Percentiles rank a stretch among this genome's conserved stretches.
These are phyloP conservation scores for Auricularia heimuer DNA, from an alignment of 768 basidiomycete species.

Conservation along the genomic window DNA sequence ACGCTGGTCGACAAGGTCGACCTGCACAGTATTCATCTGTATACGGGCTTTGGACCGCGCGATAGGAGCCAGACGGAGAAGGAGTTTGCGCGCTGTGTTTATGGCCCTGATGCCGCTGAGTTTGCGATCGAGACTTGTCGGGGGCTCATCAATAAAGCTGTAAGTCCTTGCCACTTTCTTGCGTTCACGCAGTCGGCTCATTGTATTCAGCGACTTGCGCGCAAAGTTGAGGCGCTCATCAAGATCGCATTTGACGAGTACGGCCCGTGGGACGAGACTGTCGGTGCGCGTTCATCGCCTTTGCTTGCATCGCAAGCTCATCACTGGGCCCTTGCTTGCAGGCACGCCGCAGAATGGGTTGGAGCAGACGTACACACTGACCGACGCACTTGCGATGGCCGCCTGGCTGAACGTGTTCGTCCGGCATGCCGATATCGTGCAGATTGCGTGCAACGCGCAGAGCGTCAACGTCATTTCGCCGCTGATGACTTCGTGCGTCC, in stretches of 20 bases:
- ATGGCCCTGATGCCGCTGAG: not conserved
- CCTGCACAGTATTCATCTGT: not conserved
- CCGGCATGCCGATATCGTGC: constrained; percentile 47
- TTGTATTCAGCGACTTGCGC: not conserved
- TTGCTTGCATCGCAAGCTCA: not conserved
- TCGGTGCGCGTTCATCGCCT: not conserved
- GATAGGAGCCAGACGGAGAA: not conserved
- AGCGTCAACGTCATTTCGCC: constrained; percentile 42
- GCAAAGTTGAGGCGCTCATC: not conserved
- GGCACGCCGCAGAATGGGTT: not conserved
- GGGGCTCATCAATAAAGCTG: not conserved
- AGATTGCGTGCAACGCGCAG: constrained; percentile 55
- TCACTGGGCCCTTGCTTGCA: not conserved
- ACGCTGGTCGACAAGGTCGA: constrained; percentile 9
- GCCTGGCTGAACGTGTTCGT: constrained; percentile 55
- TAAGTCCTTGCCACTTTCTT: not conserved
- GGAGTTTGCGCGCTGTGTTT: not conserved
- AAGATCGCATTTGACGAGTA: constrained; percentile 1
- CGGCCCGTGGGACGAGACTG: not conserved
- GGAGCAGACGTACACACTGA: not conserved
- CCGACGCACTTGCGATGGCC: constrained; percentile 31
- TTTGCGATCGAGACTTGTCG: not conserved
- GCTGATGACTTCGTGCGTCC: constrained; percentile 12
- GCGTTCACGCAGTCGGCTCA: not conserved
- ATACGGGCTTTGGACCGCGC: not conserved